Conservation (phyloP, 2,329 filamentous ascomycete species). For the Fusarium buharicum region DNA sequence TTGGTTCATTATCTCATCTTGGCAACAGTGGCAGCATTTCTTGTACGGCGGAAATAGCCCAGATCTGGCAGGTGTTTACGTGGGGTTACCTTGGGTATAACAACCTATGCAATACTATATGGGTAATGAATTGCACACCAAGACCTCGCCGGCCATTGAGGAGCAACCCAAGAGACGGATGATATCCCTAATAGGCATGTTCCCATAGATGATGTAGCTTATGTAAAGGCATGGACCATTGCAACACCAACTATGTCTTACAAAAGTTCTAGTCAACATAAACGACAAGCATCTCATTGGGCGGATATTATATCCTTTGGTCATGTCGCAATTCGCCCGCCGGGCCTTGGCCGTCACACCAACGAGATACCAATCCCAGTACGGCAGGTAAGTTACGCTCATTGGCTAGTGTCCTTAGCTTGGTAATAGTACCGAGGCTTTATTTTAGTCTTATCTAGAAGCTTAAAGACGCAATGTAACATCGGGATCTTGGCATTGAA, state of each 20-base stretch:
- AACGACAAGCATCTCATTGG: not conserved
- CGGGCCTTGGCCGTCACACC: conserved; percentile 1
- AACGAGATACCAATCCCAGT: conserved; percentile 6
- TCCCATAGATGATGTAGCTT: not conserved
- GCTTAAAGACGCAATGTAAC: conserved; percentile 23
- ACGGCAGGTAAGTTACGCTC: conserved; percentile 20
- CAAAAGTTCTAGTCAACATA: conserved; percentile 22
- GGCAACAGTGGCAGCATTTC: conserved; percentile 20
- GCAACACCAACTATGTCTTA: not conserved
- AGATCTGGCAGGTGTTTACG: conserved; percentile 29
- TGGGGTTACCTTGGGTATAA: not conserved
- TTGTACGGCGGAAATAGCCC: conserved; percentile 7
- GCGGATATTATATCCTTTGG: not conserved
- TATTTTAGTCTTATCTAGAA: conserved; percentile 26
- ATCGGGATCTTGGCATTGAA: conserved; percentile 1
- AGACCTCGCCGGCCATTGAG: not conserved
- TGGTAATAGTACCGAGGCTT: conserved; percentile 5
- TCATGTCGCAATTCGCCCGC: conserved; percentile 3
- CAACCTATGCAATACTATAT: not conserved
- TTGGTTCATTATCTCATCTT: conserved; percentile 21
- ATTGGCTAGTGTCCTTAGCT: conserved; percentile 9
- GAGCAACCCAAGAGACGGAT: not conserved
- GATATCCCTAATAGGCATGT: conserved; percentile 1
- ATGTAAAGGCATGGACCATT: not conserved
- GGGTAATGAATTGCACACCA: not conserved